Base-by-base conservation (phyloP, 108 stramenopile genomes). In the Cyclotella choctawhatcheeana region DNA sequence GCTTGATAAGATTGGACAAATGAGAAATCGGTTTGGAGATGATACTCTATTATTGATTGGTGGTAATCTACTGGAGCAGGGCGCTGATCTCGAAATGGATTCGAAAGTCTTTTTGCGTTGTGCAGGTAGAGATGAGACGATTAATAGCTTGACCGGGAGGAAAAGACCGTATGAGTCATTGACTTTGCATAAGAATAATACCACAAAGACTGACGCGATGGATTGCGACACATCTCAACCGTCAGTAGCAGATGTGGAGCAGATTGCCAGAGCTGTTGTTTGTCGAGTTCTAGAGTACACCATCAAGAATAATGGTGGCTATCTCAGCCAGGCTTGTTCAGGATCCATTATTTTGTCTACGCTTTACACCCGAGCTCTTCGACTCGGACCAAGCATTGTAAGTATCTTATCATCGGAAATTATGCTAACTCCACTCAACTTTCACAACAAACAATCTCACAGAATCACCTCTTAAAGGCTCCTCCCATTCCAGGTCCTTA, bases 21-120 rank as follows among this genome's bases (percentile, higher is more conserved):
- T 73, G 71, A 63, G 71, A 26, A 63, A 56, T 29, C 51, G 60
- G n/a, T 73, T 73, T 55, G 71, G 71, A 8, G 71, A 73, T 24
- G 71, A 73, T 44, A 63, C 62, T 26, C 27, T 73, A 4, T 58
- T 73, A 43, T 60, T 73, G 14, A 73, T 73, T 54, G 71, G 71
- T 21, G 71, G 71, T 1, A 50, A 61, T 21, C 32, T 73, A 12
- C 24, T 73, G 1, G 71, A 73, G 37, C 71, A 73, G 45, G 71
- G 71, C 1, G 53, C 71, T 40, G 71, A 73, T 73, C 54, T 64
- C 52, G 71, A 73, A 21, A 29, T 31, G 16, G 71, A 73, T 55
- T 61, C 71, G n/a, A 37, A 26, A 26, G 27, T 64, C 30, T 73
- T 73, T 55, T 21, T 27, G 5, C 61, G 55, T 44, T 53, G 35